Base-by-base conservation (phyloP, 345 rosid species). In the Eucalyptus albens region DNA sequence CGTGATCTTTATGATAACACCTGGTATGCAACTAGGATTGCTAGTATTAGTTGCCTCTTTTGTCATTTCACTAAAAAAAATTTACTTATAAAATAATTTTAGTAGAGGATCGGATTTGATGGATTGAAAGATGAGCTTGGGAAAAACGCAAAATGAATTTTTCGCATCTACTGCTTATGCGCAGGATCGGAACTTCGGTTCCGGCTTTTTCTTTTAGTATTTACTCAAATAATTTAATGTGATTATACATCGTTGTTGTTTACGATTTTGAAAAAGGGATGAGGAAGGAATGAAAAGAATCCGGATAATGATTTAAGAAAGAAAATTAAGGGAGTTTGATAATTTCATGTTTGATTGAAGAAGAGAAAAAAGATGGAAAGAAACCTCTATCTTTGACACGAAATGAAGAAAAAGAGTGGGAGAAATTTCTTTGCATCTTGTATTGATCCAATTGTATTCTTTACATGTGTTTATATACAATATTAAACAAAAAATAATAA, bases 21-120 rank as follows among this genome's bases (percentile, higher is more conserved):
- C 5, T 1, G 6, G 1, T 22, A 22, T 0, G 1, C 12, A 24
- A 9, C 2, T 22, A 24, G 29, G 13, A 56, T 56, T 5, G 29
- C 29, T 10, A 56, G 1, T 26, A 26, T 22, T 56, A 56, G 62
- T 56, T 22, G 29, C 62, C 62, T 9, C 62, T 56, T 26, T 5
- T 11, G 9, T 10, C 29, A 56, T 56, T 56, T 56, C 29, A 56
- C 62, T 56, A 56, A 56, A 40, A 40, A 2, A 0, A 0, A 4
- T 9, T 56, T 56, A 56, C 13, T 56, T 56, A 56, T 24, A 56
- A 56, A 56, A 56, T 56, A 56, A 24, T 22, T 56, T 56, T 56
- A 56, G 62, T 56, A 24, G 29, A 56, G 62, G 62, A 22, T 56
- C 6, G 13, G 62, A 5, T 56, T 24, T 22, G 29, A 56, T 24